Evolutionary conservation across 2,329 filamentous ascomycete species (phyloP).

Genomic region (Stenocarpella maydis): DNA sequence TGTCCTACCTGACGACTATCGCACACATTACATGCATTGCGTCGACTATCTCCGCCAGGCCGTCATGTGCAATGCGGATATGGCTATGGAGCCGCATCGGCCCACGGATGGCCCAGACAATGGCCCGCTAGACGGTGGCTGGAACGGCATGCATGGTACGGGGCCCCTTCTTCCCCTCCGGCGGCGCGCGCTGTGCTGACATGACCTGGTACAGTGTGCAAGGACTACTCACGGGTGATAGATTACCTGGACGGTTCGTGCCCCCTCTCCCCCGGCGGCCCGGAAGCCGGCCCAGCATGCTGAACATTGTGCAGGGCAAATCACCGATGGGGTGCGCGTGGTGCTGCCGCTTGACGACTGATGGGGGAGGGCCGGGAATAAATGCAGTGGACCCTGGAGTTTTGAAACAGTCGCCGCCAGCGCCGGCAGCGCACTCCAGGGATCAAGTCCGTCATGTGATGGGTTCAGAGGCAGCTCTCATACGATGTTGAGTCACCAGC

Average conservation of each 20-base stretch:
- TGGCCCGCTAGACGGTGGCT: constrained; percentile 39
- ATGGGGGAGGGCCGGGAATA: background rate
- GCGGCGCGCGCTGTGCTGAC: background rate
- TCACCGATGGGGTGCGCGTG: constrained; percentile 29
- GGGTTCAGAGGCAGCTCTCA: constrained; percentile 4
- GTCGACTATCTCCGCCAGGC: constrained; percentile 41
- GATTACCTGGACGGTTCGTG: constrained; percentile 38
- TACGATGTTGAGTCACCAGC: constrained; percentile 25
- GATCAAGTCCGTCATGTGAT: background rate
- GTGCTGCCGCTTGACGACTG: constrained; percentile 34
- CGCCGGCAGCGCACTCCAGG: constrained; percentile 6
- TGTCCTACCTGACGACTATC: constrained; percentile 41
- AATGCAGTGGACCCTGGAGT: background rate
- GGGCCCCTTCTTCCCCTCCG: background rate
- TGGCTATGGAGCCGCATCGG: constrained; percentile 40
- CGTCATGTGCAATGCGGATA: constrained; percentile 40
- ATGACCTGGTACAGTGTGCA: constrained; percentile 37
- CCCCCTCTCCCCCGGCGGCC: constrained; percentile 26
- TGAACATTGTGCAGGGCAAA: constrained; percentile 27
- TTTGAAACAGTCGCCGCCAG: constrained; percentile 12
- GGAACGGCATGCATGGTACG: constrained; percentile 40
- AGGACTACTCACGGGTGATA: constrained; percentile 39
- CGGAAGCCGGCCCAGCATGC: background rate
- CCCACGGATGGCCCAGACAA: constrained; percentile 38
- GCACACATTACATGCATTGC: constrained; percentile 49